A percentile compares a stretch with the other conserved stretches of the same genome.
These are phyloP conservation scores for Bipolaris sorokiniana DNA, from an alignment of 2,329 filamentous ascomycete species.

Conservation along the genomic window DNA sequence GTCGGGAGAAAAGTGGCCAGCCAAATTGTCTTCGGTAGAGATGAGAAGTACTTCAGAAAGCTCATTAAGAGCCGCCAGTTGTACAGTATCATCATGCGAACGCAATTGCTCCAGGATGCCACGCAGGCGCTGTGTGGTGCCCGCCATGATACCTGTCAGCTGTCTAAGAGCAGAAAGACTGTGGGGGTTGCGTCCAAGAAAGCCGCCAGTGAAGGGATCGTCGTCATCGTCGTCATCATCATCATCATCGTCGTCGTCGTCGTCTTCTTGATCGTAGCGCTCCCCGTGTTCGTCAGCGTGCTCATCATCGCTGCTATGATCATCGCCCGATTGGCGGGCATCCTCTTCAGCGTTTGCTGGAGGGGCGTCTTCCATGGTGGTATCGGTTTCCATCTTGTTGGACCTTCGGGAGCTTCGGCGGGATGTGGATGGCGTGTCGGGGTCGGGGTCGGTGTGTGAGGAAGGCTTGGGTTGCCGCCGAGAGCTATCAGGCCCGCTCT, in stretches of 20 bases:
- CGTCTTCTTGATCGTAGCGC: conserved; percentile 55
- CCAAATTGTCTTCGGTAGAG: conserved; percentile 94
- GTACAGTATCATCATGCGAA: conserved; percentile 82
- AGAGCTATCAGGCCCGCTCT: conserved; percentile 59
- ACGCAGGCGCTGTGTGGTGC: conserved; percentile 78
- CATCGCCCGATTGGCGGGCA: conserved; percentile 37
- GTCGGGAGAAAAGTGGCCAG: conserved; percentile 93
- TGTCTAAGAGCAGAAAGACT: conserved; percentile 80
- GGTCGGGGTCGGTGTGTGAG: conserved; percentile 29
- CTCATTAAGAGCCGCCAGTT: conserved; percentile 91
- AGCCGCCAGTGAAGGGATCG: conserved; percentile 63
- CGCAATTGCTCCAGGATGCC: conserved; percentile 66
- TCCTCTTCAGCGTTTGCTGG: conserved; percentile 64
- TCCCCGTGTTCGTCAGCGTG: not conserved
- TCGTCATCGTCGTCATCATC: conserved; percentile 62
- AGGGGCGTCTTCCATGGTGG: conserved; percentile 72
- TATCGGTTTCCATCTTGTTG: conserved; percentile 65
- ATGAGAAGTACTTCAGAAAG: conserved; percentile 91
- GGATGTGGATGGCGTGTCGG: conserved; percentile 37
- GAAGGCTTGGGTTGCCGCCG: conserved; percentile 23
- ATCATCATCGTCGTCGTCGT: conserved; percentile 63
- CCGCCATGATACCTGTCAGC: conserved; percentile 85
- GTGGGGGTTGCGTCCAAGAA: conserved; percentile 69
- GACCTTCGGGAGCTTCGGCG: conserved; percentile 42
- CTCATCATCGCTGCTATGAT: conserved; percentile 58